phyloP scores from a whole-genome alignment of 208 protist species.

The Borovskyia barvae region DNA sequence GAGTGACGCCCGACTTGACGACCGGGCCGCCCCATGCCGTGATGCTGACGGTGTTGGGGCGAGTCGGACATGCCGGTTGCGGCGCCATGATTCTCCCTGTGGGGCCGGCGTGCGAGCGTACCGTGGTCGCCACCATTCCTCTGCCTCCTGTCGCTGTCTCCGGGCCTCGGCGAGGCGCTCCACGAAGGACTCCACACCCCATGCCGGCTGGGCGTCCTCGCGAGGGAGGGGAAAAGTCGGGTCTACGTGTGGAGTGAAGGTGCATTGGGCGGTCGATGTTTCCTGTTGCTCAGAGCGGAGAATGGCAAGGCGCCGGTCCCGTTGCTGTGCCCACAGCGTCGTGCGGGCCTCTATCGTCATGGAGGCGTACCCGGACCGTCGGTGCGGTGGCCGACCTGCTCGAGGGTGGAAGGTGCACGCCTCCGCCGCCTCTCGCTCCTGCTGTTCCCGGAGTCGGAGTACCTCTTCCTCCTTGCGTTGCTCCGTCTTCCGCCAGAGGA shows the following conservation, averaged over 20 bases:
- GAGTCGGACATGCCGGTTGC: too few species aligned
- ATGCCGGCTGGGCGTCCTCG: conserved; percentile 8
- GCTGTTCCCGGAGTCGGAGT: conserved; percentile 19
- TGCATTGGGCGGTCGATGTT: conserved; percentile 37
- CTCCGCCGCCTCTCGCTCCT: conserved; percentile 25
- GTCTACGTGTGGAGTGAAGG: conserved; percentile 63
- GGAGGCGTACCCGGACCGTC: conserved; percentile 27
- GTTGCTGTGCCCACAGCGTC: conserved; percentile 52
- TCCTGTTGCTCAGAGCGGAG: conserved; percentile 40
- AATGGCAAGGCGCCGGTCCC: conserved; percentile 34
- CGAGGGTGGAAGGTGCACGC: conserved; percentile 72
- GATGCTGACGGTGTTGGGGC: too few species aligned
- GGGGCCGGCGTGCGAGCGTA: conserved; percentile 14
- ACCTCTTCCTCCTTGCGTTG: conserved; percentile 41
- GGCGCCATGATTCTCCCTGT: too few species aligned
- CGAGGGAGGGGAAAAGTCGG: conserved; percentile 47
- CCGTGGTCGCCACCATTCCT: conserved; percentile 55
- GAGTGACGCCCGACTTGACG: too few species aligned
- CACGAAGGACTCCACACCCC: conserved; percentile 53
- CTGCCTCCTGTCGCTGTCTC: conserved; percentile 42
- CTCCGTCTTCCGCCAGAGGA: conserved; percentile 65
- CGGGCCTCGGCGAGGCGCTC: conserved; percentile 57
- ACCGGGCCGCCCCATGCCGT: too few species aligned
- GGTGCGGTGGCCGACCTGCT: conserved; percentile 46
- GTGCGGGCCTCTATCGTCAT: conserved; percentile 49